A percentile compares a stretch with the other conserved stretches of the same genome.
These are phyloP conservation scores for Psidium friedrichsthalianum DNA, from an alignment of 345 rosid species.

Conservation along the genomic window DNA sequence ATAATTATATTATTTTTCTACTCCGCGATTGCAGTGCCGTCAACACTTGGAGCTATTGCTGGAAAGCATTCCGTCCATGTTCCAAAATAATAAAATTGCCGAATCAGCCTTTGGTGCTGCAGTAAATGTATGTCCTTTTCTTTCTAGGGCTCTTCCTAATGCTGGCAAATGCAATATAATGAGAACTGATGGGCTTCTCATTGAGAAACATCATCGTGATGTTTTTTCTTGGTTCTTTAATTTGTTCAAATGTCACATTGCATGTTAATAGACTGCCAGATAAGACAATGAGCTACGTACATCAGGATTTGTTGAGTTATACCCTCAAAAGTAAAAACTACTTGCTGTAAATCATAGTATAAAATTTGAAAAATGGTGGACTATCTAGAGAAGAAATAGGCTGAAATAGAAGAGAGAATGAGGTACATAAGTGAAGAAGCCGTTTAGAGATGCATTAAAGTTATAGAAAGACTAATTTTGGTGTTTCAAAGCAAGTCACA, in stretches of 20 bases:
- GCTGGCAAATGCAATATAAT: neutral
- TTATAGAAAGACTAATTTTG: neutral
- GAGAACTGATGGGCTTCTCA: neutral
- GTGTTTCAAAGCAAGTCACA: neutral
- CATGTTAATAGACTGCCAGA: neutral
- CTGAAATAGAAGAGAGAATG: neutral
- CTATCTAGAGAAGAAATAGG: neutral
- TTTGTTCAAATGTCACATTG: too few species aligned
- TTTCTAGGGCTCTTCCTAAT: neutral
- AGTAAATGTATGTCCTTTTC: conserved; percentile 49
- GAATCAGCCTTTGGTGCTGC: conserved; percentile 99
- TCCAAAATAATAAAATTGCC: conserved; percentile 68
- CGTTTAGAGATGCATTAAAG: neutral
- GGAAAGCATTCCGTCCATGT: conserved; percentile 94
- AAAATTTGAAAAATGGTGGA: neutral
- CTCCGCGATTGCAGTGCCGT: conserved; percentile 55
- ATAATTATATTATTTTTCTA: neutral
- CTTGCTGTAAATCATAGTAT: neutral
- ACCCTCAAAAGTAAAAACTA: neutral
- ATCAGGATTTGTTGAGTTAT: neutral
- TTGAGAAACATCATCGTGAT: neutral
- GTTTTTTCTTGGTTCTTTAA: neutral
- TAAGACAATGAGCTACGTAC: neutral
- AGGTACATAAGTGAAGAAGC: neutral
- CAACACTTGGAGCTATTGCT: conserved; percentile 87